These are phyloP conservation scores for Apiotrichum akiyoshidainum DNA, from an alignment of 1,284 basidiomycete species.

Conservation along the genomic window DNA sequence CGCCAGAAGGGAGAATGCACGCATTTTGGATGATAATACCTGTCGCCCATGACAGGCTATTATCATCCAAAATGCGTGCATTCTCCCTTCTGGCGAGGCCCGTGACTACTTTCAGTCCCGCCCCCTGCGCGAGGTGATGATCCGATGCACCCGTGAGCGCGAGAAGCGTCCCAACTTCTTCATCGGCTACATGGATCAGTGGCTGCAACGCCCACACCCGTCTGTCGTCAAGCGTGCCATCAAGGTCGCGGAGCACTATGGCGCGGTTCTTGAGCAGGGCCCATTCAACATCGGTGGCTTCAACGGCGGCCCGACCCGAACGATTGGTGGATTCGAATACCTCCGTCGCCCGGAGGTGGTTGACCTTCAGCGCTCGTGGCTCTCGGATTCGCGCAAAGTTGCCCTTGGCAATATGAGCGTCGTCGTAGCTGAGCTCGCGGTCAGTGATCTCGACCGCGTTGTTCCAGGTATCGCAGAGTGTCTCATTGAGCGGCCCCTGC, in stretches of 20 bases:
- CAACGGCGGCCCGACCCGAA: neutral
- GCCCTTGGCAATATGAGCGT: neutral
- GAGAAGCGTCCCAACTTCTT: conserved; percentile 12
- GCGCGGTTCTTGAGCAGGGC: conserved; percentile 13
- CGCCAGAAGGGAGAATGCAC: conserved; percentile 9
- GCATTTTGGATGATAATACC: conserved; percentile 18
- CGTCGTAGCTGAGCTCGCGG: neutral
- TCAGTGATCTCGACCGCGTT: conserved; percentile 5
- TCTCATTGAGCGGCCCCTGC: conserved; percentile 1
- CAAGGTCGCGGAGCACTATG: conserved; percentile 12
- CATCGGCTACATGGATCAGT: conserved; percentile 10
- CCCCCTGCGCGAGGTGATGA: conserved; percentile 7
- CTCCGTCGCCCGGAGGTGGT: conserved; percentile 12
- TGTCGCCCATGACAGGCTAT: conserved; percentile 1
- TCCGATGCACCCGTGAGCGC: conserved; percentile 7
- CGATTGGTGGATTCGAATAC: conserved; percentile 15
- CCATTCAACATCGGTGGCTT: neutral
- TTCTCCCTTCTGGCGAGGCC: conserved; percentile 8
- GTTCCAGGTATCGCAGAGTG: conserved; percentile 2
- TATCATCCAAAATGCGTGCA: conserved; percentile 15
- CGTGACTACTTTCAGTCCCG: conserved; percentile 15
- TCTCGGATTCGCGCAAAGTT: neutral
- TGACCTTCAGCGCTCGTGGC: conserved; percentile 12
- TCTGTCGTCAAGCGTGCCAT: conserved; percentile 11
- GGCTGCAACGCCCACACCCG: conserved; percentile 9